Base-by-base conservation (phyloP, 495 filamentous ascomycete genomes). In the Aspergillus carlsbadensis region DNA sequence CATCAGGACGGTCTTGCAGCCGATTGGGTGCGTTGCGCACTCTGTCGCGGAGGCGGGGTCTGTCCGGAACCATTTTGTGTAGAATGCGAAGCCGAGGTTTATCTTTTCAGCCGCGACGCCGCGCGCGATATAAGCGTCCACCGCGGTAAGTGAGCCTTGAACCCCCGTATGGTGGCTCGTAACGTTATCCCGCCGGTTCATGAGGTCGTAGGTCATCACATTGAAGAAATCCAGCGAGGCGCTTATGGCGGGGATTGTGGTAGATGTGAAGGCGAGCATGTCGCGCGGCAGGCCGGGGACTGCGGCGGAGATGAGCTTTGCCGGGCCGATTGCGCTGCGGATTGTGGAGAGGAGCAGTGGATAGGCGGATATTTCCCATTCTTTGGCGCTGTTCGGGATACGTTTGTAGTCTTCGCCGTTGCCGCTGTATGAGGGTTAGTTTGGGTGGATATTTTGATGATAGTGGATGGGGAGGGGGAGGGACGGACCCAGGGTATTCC, bases 141-240 rank as follows among this genome's bases (percentile, higher is more conserved):
- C 60, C 10, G 80, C 69, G 10, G 78, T 75, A 14, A 84, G 66
- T 22, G 82, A 85, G 6, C 73, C 70, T 52, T 73, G 59, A 22
- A 90, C 67, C 29, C 84, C 81, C 13, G 82, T 87, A 60, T 88
- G 85, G 61, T 90, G 87, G 53, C 78, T 81, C 5, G 87, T 90
- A 6, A 83, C 66, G 53, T 72, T 82, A 61, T 91, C 85, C 15
- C 88, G 81, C 22, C 87, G 81, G 70, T 90, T 91, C 82, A 88
- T 87, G 37, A 92, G 65, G 57, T 92, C 88, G 70, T 92, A 92
- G 20, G 81, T 82, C 88, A 92, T 92, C 49, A 91, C 78, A 64
- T 90, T 92, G 64, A 90, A 73, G 68, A 88, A 87, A 66, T 91
- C 87, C 10, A 91, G 71, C 0, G 83, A 80, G 34, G 72, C 62